phyloP scores from a whole-genome alignment of 2,329 filamentous ascomycete species.

The Penicillium sp. region DNA sequence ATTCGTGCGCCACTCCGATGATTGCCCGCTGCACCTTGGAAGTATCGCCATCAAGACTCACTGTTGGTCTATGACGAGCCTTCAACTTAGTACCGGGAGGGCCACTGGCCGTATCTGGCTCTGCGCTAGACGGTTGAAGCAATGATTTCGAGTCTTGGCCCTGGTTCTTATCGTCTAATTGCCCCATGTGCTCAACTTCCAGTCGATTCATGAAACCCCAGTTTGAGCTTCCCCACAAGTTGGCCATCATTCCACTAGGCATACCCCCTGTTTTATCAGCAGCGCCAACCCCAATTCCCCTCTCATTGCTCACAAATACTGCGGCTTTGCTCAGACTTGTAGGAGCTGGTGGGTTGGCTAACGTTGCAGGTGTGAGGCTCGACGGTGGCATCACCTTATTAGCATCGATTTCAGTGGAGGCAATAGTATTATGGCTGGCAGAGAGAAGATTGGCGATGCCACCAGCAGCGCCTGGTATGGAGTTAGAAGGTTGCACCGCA shows the following conservation, averaged over 20 bases:
- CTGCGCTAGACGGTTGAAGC: constrained; percentile 28
- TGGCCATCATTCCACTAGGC: constrained; percentile 86
- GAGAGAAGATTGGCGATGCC: constrained; percentile 87
- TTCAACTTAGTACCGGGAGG: constrained; percentile 31
- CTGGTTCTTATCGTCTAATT: constrained; percentile 35
- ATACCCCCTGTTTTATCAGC: constrained; percentile 69
- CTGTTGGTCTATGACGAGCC: constrained; percentile 58
- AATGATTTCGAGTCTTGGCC: constrained; percentile 24
- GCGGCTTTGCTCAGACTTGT: constrained; percentile 88
- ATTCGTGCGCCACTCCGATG: constrained; percentile 51
- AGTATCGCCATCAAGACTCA: constrained; percentile 57
- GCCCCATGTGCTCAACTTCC: constrained; percentile 57
- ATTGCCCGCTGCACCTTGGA: constrained; percentile 41
- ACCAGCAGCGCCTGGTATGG: constrained; percentile 52
- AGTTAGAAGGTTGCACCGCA: constrained; percentile 56
- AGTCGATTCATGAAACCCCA: constrained; percentile 74
- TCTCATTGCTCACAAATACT: constrained; percentile 79
- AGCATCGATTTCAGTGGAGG: constrained; percentile 41
- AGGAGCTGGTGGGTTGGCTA: constrained; percentile 80
- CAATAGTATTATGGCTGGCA: constrained; percentile 76
- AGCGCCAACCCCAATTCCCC: constrained; percentile 66
- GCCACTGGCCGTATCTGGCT: constrained; percentile 27
- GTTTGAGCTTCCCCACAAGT: constrained; percentile 88
- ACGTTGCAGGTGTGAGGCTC: constrained; percentile 77
- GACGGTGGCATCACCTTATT: constrained; percentile 53